These are phyloP conservation scores for Heteromeles arbutifolia DNA, from an alignment of 306 rosid genomes.

Conservation along the genomic window DNA sequence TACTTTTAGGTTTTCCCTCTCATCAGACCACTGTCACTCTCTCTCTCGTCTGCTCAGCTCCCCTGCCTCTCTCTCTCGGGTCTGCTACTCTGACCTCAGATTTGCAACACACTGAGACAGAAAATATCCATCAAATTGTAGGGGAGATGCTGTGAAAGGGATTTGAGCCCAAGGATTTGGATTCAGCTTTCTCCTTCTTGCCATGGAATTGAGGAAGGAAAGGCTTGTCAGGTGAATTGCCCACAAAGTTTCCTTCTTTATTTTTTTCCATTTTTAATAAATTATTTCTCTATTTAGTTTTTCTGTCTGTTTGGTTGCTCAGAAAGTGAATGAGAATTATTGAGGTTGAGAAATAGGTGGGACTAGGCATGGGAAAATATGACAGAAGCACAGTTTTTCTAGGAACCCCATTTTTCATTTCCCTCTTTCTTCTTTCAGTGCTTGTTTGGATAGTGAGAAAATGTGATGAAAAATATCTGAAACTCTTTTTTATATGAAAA, in stretches of 20 bases:
- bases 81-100: neutral
- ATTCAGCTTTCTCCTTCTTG: slow-evolving; percentile 8
- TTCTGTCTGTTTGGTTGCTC: neutral
- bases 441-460: slow-evolving; percentile 1
- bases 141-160: slow-evolving; percentile 14
- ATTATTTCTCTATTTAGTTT: neutral
- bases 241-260: neutral
- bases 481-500: neutral
- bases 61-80: neutral
- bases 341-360: neutral
- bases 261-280: neutral
- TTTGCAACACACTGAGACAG: slow-evolving; percentile 5
- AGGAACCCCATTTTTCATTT: neutral
- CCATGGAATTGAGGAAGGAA: slow-evolving; percentile 64
- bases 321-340: neutral
- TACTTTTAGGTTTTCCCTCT: neutral
- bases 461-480: neutral
- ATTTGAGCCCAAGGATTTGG: slow-evolving; percentile 20
- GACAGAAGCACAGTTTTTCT: neutral
- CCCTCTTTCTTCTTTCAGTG: neutral
- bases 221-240: slow-evolving; percentile 63
- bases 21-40: neutral
- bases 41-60: neutral
- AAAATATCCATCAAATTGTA: neutral
- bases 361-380: neutral